phyloP scores from a whole-genome alignment of 352 stramenopile species.

The Pythium coloratum region DNA sequence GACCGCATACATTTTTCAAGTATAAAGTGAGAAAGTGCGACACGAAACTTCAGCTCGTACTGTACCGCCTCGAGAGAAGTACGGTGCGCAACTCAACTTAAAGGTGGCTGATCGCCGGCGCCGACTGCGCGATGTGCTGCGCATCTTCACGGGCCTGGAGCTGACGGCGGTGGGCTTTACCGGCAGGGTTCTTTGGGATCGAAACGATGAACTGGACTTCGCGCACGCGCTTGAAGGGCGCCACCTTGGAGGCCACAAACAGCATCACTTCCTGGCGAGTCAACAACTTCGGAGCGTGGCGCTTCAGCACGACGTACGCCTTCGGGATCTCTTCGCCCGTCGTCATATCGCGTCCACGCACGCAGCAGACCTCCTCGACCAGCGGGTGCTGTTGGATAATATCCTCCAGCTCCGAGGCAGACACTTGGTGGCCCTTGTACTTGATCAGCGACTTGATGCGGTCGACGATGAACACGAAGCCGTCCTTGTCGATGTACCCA shows the following conservation, averaged over 20 bases:
- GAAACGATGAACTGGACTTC: constrained; percentile 76
- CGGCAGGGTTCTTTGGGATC: constrained; percentile 89
- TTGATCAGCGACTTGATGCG: constrained; percentile 95
- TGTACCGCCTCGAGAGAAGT: no score
- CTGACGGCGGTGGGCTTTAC: constrained; percentile 90
- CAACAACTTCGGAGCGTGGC: constrained; percentile 23
- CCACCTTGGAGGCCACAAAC: constrained; percentile 69
- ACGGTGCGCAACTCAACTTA: neutral
- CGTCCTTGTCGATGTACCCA: constrained; percentile 90
- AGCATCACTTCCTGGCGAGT: constrained; percentile 60
- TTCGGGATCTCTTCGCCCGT: constrained; percentile 87
- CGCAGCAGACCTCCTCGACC: constrained; percentile 40
- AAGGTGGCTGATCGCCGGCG: neutral
- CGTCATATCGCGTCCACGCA: constrained; percentile 37
- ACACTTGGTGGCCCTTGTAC: constrained; percentile 91
- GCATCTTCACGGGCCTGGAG: constrained; percentile 37
- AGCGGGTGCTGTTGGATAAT: constrained; percentile 78
- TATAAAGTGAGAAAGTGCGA: constrained; percentile 2
- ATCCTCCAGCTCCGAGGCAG: constrained; percentile 91
- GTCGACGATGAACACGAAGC: constrained; percentile 92
- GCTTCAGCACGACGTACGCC: constrained; percentile 85
- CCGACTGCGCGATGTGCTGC: neutral
- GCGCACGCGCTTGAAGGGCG: constrained; percentile 72
- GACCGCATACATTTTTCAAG: neutral
- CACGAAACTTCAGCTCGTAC: neutral